Conservation (phyloP, 371 early-diverging fungal genomes). For the Haplosporangium sp. region DNA sequence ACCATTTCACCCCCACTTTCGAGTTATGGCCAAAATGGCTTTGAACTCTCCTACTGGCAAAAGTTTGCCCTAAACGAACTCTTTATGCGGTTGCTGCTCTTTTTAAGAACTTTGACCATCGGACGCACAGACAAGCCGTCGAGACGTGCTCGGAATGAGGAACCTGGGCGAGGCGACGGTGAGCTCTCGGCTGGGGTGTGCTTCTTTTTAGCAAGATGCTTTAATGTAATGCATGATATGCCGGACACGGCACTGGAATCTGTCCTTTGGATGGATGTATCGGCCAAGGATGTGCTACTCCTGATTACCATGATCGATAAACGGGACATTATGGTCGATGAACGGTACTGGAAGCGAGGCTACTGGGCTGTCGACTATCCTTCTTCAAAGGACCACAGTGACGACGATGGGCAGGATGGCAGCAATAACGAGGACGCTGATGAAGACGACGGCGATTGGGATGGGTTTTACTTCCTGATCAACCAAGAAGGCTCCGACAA, state of each 20-base stretch:
- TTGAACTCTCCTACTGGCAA: constrained; percentile 55
- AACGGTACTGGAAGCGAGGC: constrained; percentile 48
- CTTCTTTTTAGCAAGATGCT: constrained; percentile 50
- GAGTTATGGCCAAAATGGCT: constrained; percentile 25
- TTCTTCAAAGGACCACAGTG: background rate
- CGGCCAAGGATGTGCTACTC: constrained; percentile 36
- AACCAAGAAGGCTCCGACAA: constrained; percentile 32
- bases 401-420: background rate
- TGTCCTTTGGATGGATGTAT: constrained; percentile 54
- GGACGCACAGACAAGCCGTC: constrained; percentile 48
- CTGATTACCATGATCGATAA: constrained; percentile 45
- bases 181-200: constrained; percentile 50
- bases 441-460: constrained; percentile 38
- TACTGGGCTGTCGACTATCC: constrained; percentile 40
- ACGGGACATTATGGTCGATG: constrained; percentile 53
- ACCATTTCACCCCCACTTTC: constrained; percentile 13
- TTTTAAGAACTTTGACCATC: constrained; percentile 41
- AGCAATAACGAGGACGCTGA: constrained; percentile 14
- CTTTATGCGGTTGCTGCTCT: constrained; percentile 41
- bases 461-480: constrained; percentile 46
- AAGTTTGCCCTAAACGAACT: constrained; percentile 55
- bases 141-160: constrained; percentile 16
- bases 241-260: constrained; percentile 51
- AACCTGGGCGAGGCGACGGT: constrained; percentile 5
- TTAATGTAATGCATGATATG: constrained; percentile 56